A percentile compares a stretch with the other conserved stretches of the same genome.
phyloP scores from a whole-genome alignment of 176 grass and related monocot species.

The Eleusine coracana region DNA sequence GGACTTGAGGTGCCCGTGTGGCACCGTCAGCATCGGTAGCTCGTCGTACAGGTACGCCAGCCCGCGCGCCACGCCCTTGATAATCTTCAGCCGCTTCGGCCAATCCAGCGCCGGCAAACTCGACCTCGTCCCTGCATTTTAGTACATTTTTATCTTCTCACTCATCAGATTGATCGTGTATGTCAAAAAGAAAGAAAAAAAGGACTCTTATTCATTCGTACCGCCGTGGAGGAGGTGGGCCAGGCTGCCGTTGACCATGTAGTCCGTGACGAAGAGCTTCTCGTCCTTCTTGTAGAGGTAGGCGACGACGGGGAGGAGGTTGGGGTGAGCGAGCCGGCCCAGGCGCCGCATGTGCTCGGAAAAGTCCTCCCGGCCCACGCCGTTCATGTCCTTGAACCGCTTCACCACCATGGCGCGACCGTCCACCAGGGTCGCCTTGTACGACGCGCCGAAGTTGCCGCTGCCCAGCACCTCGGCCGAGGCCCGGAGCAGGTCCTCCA shows the following conservation, averaged over 20 bases:
- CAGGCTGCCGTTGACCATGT: constrained; percentile 80
- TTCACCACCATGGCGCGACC: constrained; percentile 79
- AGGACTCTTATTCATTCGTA: too few species aligned
- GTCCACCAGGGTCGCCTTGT: constrained; percentile 67
- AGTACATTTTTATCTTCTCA: too few species aligned
- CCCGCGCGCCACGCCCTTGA: constrained; percentile 86
- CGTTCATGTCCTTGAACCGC: constrained; percentile 83
- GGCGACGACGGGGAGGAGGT: constrained; percentile 77
- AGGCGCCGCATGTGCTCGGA: constrained; percentile 87
- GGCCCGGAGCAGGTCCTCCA: constrained; percentile 82
- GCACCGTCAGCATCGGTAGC: constrained; percentile 70
- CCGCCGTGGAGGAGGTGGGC: constrained; percentile 72
- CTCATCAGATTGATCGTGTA: too few species aligned
- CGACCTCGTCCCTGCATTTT: constrained; percentile 50
- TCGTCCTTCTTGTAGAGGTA: constrained; percentile 95
- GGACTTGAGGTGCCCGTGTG: constrained; percentile 97
- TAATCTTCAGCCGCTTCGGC: constrained; percentile 65
- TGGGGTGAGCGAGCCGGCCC: constrained; percentile 70
- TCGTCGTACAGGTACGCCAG: constrained; percentile 88
- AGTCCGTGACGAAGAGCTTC: constrained; percentile 77
- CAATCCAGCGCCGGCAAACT: constrained; percentile 64
- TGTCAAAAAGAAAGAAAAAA: too few species aligned
- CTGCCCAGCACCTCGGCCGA: constrained; percentile 88
- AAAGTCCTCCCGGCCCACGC: constrained; percentile 65
- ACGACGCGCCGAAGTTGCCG: constrained; percentile 85